These are phyloP conservation scores for Maudiozyma saulgeensis DNA, from an alignment of 805 yeast genomes.

Conservation along the genomic window DNA sequence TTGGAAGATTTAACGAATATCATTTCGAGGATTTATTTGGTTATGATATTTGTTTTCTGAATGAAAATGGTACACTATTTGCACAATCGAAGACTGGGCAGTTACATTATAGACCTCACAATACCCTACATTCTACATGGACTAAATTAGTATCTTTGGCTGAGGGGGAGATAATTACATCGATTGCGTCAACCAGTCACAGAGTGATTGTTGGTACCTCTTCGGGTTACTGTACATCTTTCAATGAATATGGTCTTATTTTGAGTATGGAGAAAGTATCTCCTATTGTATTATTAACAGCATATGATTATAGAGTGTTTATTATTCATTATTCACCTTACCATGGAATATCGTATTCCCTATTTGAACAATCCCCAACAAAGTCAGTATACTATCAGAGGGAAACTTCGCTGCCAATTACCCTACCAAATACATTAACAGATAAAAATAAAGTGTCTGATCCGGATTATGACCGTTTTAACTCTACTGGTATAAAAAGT, in stretches of 20 bases:
- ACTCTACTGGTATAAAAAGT: conserved; percentile 39
- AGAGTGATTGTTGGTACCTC: conserved; percentile 63
- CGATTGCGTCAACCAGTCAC: conserved; percentile 56
- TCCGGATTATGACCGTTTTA: conserved; percentile 19
- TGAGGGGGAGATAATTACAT: conserved; percentile 49
- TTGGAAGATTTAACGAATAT: conserved; percentile 64
- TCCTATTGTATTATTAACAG: conserved; percentile 66
- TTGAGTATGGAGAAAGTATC: conserved; percentile 56
- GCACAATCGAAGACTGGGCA: conserved; percentile 41
- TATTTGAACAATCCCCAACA: conserved; percentile 21
- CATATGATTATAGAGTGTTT: conserved; percentile 48
- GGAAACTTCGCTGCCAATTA: conserved; percentile 38
- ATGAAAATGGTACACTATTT: conserved; percentile 54
- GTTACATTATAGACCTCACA: conserved; percentile 63
- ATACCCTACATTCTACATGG: conserved; percentile 59
- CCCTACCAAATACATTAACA: conserved; percentile 13
- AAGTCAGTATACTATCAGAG: conserved; percentile 32
- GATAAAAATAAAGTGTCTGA: conserved; percentile 27
- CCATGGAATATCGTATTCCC: conserved; percentile 22
- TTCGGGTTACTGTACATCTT: conserved; percentile 62
- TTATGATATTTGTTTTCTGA: conserved; percentile 69
- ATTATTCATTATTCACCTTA: conserved; percentile 34
- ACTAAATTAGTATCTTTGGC: conserved; percentile 46
- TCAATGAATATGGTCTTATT: conserved; percentile 66
- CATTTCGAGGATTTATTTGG: conserved; percentile 70